These are phyloP conservation scores for Sclerotinia subarctica DNA, from an alignment of 2,329 filamentous ascomycete genomes.

Conservation along the genomic window DNA sequence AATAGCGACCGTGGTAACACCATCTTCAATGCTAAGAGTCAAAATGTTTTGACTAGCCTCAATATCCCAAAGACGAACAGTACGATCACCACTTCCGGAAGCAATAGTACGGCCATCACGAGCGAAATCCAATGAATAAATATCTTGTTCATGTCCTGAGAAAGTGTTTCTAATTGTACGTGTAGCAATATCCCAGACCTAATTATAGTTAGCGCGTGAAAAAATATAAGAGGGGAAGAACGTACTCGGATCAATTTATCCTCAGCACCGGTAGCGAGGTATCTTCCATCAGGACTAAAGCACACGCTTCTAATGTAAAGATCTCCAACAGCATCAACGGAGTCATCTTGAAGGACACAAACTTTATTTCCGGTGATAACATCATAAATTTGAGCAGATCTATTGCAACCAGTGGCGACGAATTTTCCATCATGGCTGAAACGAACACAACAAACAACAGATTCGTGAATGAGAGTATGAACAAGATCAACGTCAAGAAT, in stretches of 20 bases:
- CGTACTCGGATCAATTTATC: slow-evolving; percentile 93
- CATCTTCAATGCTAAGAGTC: slow-evolving; percentile 89
- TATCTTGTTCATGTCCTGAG: slow-evolving; percentile 96
- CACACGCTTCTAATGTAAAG: slow-evolving; percentile 97
- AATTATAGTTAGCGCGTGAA: slow-evolving; percentile 25
- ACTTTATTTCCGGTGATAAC: slow-evolving; percentile 83
- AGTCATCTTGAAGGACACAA: slow-evolving; percentile 85
- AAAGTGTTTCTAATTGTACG: slow-evolving; percentile 89
- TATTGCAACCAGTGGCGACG: slow-evolving; percentile 94
- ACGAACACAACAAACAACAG: slow-evolving; percentile 95
- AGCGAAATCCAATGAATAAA: slow-evolving; percentile 94
- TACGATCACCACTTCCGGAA: slow-evolving; percentile 90
- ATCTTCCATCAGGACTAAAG: slow-evolving; percentile 95
- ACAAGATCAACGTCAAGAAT: slow-evolving; percentile 90
- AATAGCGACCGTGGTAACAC: slow-evolving; percentile 95
- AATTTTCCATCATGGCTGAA: slow-evolving; percentile 96
- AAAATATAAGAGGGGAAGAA: slow-evolving; percentile 26
- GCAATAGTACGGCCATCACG: slow-evolving; percentile 92
- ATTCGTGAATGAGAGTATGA: slow-evolving; percentile 89
- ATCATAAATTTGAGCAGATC: slow-evolving; percentile 99
- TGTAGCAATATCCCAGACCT: slow-evolving; percentile 92
- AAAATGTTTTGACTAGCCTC: slow-evolving; percentile 78
- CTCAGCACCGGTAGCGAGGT: slow-evolving; percentile 91
- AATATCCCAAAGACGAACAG: slow-evolving; percentile 94
- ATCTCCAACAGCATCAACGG: slow-evolving; percentile 82